Percentiles rank a stretch among this genome's conserved stretches.
Evolutionary conservation across 2,329 filamentous ascomycete species (phyloP).

Genomic region (Colletotrichum godetiae): DNA sequence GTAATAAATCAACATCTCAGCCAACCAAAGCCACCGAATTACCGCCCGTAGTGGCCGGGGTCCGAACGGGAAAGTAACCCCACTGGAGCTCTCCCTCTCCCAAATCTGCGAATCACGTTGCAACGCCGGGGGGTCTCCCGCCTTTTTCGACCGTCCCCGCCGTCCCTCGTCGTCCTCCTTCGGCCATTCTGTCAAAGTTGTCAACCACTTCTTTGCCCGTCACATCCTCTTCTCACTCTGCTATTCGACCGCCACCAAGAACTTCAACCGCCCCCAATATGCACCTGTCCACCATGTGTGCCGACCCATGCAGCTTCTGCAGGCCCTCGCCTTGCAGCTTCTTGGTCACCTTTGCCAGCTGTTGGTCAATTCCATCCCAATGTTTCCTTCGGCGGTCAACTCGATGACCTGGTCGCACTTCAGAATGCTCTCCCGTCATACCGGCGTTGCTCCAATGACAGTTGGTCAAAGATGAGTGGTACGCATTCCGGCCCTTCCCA

Average conservation of each 20-base stretch:
- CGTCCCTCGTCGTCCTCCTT: background rate
- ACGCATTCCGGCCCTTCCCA: background rate
- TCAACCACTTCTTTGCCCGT: slow-evolving; percentile 23
- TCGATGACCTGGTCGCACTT: background rate
- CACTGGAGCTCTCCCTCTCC: slow-evolving; percentile 23
- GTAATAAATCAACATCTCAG: background rate
- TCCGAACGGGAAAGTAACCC: slow-evolving; percentile 8
- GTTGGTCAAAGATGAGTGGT: background rate
- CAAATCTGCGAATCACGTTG: slow-evolving; percentile 18
- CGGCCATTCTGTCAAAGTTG: slow-evolving; percentile 12
- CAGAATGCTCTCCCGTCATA: slow-evolving; percentile 1
- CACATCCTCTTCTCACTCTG: slow-evolving; percentile 14
- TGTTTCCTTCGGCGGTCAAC: slow-evolving; percentile 13
- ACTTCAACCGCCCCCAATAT: slow-evolving; percentile 26
- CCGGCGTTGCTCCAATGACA: slow-evolving; percentile 11
- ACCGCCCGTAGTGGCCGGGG: slow-evolving; percentile 40
- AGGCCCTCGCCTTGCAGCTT: slow-evolving; percentile 16
- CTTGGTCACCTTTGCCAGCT: slow-evolving; percentile 1
- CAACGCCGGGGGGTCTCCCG: slow-evolving; percentile 11
- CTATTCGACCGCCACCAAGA: slow-evolving; percentile 29
- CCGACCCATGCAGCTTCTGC: slow-evolving; percentile 18
- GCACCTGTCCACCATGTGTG: slow-evolving; percentile 17
- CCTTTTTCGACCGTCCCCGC: background rate
- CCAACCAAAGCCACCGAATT: slow-evolving; percentile 41
- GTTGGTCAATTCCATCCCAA: slow-evolving; percentile 28